phyloP scores from a whole-genome alignment of 192 early-diverging fungal genomes.

The Coemansia furcata region DNA sequence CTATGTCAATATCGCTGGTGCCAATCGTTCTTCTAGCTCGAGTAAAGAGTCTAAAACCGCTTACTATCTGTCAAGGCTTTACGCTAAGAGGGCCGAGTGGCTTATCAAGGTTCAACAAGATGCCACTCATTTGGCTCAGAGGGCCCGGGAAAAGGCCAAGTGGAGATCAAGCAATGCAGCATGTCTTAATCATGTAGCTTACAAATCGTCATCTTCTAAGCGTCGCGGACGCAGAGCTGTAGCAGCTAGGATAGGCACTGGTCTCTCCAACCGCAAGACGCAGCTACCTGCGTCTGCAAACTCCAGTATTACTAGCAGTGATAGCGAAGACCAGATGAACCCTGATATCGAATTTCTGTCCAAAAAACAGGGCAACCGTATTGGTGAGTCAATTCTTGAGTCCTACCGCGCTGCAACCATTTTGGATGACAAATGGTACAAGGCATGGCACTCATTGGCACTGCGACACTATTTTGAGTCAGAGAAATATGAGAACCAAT shows the following conservation, averaged over 20 bases:
- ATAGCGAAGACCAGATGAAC: conserved; percentile 4
- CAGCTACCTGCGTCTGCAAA: neutral
- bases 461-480: conserved; percentile 86
- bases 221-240: neutral
- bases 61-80: conserved; percentile 68
- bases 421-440: conserved; percentile 95
- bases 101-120: conserved; percentile 54
- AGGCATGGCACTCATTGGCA: conserved; percentile 98
- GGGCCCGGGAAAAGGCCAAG: conserved; percentile 27
- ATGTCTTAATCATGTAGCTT: neutral
- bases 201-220: neutral
- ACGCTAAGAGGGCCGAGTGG: conserved; percentile 96
- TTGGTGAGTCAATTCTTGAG: conserved; percentile 65
- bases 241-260: neutral
- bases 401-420: conserved; percentile 87
- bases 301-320: neutral
- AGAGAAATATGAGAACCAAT: conserved; percentile 69
- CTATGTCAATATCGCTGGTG: neutral
- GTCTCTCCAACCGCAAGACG: neutral
- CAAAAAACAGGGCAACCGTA: conserved; percentile 28
- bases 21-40: neutral
- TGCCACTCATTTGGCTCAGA: conserved; percentile 11
- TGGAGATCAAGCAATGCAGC: neutral
- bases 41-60: conserved; percentile 13
- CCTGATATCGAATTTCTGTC: conserved; percentile 25